Evolutionary conservation across 2,329 filamentous ascomycete genomes (phyloP), one percentile per base, ranked within the genome.

Genomic region (Calonectria pseudoreteaudii): DNA sequence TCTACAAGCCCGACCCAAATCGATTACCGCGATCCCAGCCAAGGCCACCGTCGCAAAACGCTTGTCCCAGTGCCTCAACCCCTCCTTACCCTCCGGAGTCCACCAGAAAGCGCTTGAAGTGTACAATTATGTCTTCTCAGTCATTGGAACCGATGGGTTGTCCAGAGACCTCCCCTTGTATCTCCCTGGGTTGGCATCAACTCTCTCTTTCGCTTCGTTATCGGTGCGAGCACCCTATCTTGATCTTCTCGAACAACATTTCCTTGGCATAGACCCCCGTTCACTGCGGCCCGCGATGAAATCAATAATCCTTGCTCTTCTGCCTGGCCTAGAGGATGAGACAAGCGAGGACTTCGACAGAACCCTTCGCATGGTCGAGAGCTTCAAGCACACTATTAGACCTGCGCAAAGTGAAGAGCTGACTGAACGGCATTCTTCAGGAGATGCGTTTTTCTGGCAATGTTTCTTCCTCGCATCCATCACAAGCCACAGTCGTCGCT

Each of bases 61-160:
- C 80, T 89, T 99, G 73, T 94, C 97, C 53, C 97, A 99, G 89
- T 99, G 97, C 83, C 89, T 99, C 78, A 98, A 98, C 83, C 96
- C 97, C 47, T 93, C 94, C 26, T 88, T 99, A 66, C 97, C 97
- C 18, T 98, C 97, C 0, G 97, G 97, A 34, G 97, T 99, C 23
- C 97, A 99, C 85, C 97, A 99, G 85, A 99, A 98, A 84, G 93
- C 97, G 1, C 90, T 99, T 71, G 97, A 99, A 84, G 94, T 98
- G 52, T 99, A 99, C 84, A 92, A 89, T 60, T 95, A 95, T 82
- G 92, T 98, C 77, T 99, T 99, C 82, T 91, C 93, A 26, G 90
- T 95, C 76, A 95, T 99, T 80, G 94, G 95, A 70, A 92, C 90
- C 80, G 93, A 97, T 82, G 93, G 93, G 2, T 87, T 99, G 44